A percentile compares a stretch with the other conserved stretches of the same genome.
Conservation (phyloP, 345 rosid genomes). For the Eucalyptus camaldulensis region DNA sequence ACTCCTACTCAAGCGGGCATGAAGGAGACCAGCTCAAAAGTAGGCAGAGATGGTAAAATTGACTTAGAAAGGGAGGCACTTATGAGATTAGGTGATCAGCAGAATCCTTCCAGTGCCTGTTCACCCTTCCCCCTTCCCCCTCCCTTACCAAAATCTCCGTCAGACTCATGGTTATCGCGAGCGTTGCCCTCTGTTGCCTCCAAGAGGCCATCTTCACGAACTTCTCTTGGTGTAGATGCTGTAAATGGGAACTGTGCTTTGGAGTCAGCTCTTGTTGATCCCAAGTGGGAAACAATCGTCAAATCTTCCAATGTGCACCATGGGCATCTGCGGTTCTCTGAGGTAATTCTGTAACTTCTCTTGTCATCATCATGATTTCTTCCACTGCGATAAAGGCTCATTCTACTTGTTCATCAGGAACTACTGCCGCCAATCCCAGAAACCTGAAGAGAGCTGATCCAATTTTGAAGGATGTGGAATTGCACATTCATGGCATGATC, state of each 20-base stretch:
- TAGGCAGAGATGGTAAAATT: conserved; percentile 9
- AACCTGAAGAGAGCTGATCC: background rate
- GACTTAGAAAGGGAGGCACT: conserved; percentile 12
- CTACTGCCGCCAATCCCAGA: conserved; percentile 1
- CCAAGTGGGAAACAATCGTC: conserved; percentile 79
- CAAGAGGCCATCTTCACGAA: conserved; percentile 26
- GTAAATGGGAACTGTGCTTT: conserved; percentile 9
- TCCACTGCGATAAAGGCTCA: background rate
- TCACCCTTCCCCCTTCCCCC: conserved; percentile 36
- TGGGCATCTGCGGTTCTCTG: conserved; percentile 42
- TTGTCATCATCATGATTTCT: background rate
- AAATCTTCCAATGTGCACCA: conserved; percentile 38
- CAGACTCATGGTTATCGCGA: conserved; percentile 84
- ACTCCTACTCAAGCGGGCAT: background rate
- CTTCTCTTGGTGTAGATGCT: conserved; percentile 9
- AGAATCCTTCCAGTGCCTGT: conserved; percentile 1
- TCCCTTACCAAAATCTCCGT: conserved; percentile 76
- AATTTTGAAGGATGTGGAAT: background rate
- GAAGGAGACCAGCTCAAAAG: background rate
- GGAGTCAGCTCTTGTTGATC: conserved; percentile 7
- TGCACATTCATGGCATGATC: background rate
- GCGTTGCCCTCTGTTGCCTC: conserved; percentile 46
- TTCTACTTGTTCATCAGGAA: background rate
- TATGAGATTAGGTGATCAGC: conserved; percentile 6
- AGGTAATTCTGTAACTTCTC: conserved; percentile 23